Percentiles rank a stretch among this genome's conserved stretches.
These are phyloP conservation scores for Posidonia australis DNA, from an alignment of 106 monocot genomes.

Conservation along the genomic window DNA sequence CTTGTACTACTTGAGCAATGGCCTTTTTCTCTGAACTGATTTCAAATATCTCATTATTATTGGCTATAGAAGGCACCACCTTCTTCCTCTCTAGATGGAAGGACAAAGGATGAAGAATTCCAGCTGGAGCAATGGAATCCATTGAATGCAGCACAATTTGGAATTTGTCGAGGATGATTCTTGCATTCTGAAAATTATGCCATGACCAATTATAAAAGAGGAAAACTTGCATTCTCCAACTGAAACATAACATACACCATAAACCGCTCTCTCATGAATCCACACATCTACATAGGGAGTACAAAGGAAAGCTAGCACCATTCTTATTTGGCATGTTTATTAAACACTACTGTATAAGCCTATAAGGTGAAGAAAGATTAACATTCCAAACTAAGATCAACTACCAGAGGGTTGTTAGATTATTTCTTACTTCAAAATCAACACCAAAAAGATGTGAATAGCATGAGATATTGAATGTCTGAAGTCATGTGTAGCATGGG, in stretches of 20 bases:
- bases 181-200: constrained; percentile 56
- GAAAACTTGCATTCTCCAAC: not conserved
- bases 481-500: too few relatives aligned
- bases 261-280: too few relatives aligned
- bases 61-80: constrained; percentile 7
- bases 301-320: not conserved
- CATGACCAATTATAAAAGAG: not conserved
- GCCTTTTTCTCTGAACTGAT: constrained; percentile 9
- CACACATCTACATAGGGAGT: too few relatives aligned
- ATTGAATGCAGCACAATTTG: constrained; percentile 67
- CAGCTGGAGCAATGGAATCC: constrained; percentile 89
- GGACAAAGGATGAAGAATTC: constrained; percentile 71
- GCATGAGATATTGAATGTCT: too few relatives aligned
- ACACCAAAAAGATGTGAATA: too few relatives aligned
- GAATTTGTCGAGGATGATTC: constrained; percentile 76
- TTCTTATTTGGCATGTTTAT: too few relatives aligned
- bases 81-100: constrained; percentile 64
- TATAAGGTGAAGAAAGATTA: too few relatives aligned
- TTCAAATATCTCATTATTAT: constrained; percentile 1
- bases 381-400: too few relatives aligned
- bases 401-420: too few relatives aligned
- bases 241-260: not conserved
- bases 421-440: too few relatives aligned
- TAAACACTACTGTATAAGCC: too few relatives aligned
- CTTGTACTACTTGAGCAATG: constrained; percentile 39